These are phyloP conservation scores for Pyrus hybrid DNA, from an alignment of 331 rosid genomes.

Conservation along the genomic window DNA sequence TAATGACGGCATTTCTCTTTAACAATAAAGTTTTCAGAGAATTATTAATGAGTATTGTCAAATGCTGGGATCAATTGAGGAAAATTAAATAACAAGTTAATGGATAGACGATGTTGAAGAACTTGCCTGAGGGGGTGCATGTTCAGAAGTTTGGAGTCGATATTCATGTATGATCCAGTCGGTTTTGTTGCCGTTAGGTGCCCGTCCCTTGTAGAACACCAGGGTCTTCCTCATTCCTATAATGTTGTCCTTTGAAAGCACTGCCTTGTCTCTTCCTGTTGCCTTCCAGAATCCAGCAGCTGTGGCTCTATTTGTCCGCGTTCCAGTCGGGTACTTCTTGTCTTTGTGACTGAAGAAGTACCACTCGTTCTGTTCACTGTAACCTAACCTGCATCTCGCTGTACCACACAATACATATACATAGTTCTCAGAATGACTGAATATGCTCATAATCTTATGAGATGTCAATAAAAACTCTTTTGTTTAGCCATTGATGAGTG, in stretches of 20 bases:
- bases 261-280: conserved; percentile 90
- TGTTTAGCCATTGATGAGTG: not conserved
- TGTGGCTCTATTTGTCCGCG: conserved; percentile 82
- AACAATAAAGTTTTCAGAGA: not conserved
- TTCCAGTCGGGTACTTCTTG: conserved; percentile 86
- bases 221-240: conserved; percentile 94
- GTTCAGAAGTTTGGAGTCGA: conserved; percentile 69
- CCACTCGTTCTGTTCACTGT: conserved; percentile 82
- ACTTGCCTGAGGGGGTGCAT: conserved; percentile 66
- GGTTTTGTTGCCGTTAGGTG: conserved; percentile 75
- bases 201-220: conserved; percentile 87
- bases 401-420: not conserved
- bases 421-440: not conserved
- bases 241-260: conserved; percentile 51
- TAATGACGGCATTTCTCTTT: not conserved
- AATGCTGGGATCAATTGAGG: not conserved
- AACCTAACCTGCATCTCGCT: conserved; percentile 68
- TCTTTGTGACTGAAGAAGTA: conserved; percentile 91
- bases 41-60: not conserved
- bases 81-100: not conserved
- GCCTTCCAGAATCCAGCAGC: conserved; percentile 97
- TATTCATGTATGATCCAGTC: conserved; percentile 97
- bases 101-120: not conserved
- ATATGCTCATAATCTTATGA: not conserved
- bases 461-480: not conserved